Percentiles rank a stretch among this genome's conserved stretches.
Conservation (phyloP, 2,329 filamentous ascomycete species). For the Didymella arachidicola region DNA sequence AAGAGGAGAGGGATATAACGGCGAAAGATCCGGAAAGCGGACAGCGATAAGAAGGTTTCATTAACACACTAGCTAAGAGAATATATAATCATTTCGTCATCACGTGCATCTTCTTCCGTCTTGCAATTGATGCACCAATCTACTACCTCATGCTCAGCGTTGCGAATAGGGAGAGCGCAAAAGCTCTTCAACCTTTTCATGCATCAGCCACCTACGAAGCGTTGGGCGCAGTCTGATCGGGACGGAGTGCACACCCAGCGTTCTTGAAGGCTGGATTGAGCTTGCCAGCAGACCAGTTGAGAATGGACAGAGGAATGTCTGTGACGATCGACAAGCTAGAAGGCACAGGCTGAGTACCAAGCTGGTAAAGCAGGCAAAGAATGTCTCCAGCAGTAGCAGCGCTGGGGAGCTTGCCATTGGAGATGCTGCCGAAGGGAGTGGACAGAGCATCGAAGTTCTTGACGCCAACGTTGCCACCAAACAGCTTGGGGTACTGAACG, state of each 20-base stretch:
- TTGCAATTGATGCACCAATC: background rate
- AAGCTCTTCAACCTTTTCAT: slow-evolving; percentile 18
- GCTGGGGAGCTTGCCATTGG: slow-evolving; percentile 49
- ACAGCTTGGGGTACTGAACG: slow-evolving; percentile 53
- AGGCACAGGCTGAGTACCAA: slow-evolving; percentile 51
- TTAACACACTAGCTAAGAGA: background rate
- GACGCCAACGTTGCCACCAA: slow-evolving; percentile 54
- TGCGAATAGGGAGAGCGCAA: slow-evolving; percentile 17
- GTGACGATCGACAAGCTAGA: slow-evolving; percentile 26
- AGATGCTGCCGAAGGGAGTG: slow-evolving; percentile 48
- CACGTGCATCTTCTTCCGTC: background rate
- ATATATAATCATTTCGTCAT: background rate
- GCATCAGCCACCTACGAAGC: slow-evolving; percentile 6
- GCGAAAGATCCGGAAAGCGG: too few relatives aligned
- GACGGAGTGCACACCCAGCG: slow-evolving; percentile 52
- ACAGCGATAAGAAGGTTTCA: too few relatives aligned
- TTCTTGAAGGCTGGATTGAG: slow-evolving; percentile 37
- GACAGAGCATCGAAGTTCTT: slow-evolving; percentile 51
- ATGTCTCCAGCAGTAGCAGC: slow-evolving; percentile 37
- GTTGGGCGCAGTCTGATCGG: slow-evolving; percentile 53
- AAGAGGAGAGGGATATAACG: too few relatives aligned
- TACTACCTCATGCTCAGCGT: too few relatives aligned
- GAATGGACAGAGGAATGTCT: slow-evolving; percentile 19
- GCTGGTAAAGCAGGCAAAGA: slow-evolving; percentile 56
- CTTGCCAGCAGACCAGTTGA: slow-evolving; percentile 30